Base-by-base conservation (phyloP, 257 asterid genomes). In the Echites panduratus region DNA sequence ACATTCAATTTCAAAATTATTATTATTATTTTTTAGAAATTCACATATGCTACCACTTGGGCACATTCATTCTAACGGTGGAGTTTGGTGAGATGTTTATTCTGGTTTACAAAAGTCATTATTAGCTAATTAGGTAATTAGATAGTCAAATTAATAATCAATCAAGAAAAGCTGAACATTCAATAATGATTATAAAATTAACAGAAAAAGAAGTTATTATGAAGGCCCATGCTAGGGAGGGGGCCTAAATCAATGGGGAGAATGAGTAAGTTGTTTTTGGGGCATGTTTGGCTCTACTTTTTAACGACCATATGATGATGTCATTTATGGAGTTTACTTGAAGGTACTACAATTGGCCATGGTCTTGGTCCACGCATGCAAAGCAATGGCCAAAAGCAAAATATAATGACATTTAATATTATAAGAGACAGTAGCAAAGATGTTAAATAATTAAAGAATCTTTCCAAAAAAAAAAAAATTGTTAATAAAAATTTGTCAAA, bases 261-360 rank as follows among this genome's bases (percentile, higher is more conserved):
- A 9, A 35, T 7, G 47, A 27, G 32, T 72, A 70, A 59, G 69
- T 48, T 72, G 76, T 61, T 61, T 61, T 61, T 61, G 76, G 76
- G 76, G 27, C 76, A 41, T 48, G 14, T 64, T 47, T 45, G 62
- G 41, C 62, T 72, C 70, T 61, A 29, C 70, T 32, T 72, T 72
- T 61, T 27, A 29, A 67, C 50, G 66, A 72, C 47, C 70, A 26
- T 27, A 72, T 61, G 61, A 72, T 61, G 61, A 72, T 61, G 4
- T 17, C 48, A 59, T 53, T 29, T 61, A 4, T 59, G 58, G 35
- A 27, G 48, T 24, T 70, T 12, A 58, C 41, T 72, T n/a, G 27
- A 26, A 72, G 75, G 32, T 13, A 56, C 26, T 56, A 4, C n/a
- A n/a, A n/a, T n/a, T n/a, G n/a, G n/a, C n/a, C n/a, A n/a, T n/a